Percentiles rank a stretch among this genome's conserved stretches.
These are phyloP conservation scores for Fomitiporia mediterranea DNA, from an alignment of 1,284 basidiomycete genomes.

Conservation along the genomic window DNA sequence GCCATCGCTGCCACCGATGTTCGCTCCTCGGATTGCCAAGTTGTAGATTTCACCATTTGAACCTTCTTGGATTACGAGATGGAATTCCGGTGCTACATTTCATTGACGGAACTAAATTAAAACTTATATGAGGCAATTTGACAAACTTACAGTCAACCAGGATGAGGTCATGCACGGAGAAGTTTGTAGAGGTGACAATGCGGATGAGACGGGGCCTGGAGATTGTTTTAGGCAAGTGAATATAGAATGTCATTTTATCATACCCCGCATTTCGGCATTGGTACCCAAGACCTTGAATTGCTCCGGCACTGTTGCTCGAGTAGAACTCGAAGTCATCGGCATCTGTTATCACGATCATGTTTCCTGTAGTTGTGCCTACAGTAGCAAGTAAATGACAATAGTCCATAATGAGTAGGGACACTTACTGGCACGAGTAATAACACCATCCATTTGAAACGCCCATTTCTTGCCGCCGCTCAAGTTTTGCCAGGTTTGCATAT, in stretches of 20 bases:
- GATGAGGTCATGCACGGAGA: slow-evolving; percentile 34
- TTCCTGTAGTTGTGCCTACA: slow-evolving; percentile 30
- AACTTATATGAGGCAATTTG: neutral
- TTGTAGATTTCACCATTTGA: slow-evolving; percentile 35
- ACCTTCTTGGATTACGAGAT: slow-evolving; percentile 32
- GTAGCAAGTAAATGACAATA: neutral
- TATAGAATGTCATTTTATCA: neutral
- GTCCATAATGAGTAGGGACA: neutral
- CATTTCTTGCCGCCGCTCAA: slow-evolving; percentile 25
- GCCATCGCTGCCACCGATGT: slow-evolving; percentile 35
- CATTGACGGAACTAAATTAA: neutral
- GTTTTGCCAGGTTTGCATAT: slow-evolving; percentile 26
- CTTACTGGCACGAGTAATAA: slow-evolving; percentile 24
- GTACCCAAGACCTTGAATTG: slow-evolving; percentile 33
- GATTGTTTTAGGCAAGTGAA: neutral
- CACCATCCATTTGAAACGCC: slow-evolving; percentile 28
- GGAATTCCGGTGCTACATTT: slow-evolving; percentile 33
- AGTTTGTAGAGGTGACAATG: slow-evolving; percentile 31
- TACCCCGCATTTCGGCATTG: slow-evolving; percentile 32
- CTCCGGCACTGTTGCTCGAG: slow-evolving; percentile 34
- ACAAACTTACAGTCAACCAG: slow-evolving; percentile 33
- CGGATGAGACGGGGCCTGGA: slow-evolving; percentile 33
- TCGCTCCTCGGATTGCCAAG: slow-evolving; percentile 33
- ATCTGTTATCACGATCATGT: slow-evolving; percentile 33
- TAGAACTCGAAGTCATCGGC: slow-evolving; percentile 36